Conservation (phyloP, 139 green algal genomes). For the Edaphochlamys debaryana region DNA sequence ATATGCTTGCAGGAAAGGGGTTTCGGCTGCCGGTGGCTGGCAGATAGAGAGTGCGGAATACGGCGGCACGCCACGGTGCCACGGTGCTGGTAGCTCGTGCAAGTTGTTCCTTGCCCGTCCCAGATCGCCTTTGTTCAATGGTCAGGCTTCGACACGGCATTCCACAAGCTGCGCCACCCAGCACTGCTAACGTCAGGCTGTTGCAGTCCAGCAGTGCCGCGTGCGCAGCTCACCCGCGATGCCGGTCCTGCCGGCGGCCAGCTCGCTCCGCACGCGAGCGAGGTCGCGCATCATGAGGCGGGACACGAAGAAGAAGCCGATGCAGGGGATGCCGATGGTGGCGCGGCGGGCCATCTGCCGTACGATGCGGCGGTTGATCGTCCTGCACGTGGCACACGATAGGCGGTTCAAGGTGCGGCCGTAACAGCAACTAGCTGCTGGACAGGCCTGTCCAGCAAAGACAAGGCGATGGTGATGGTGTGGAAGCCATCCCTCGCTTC, state of each 20-base stretch:
- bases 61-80: neutral
- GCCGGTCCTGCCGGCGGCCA: neutral
- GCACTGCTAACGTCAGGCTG: neutral
- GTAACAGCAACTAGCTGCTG: neutral
- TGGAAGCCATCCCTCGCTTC: no score
- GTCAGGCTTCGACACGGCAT: no score
- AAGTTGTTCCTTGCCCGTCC: no score
- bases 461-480: no score
- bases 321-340: slow-evolving; percentile 2
- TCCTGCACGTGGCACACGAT: neutral
- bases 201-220: neutral
- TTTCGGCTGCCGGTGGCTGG: neutral
- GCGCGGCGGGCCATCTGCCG: slow-evolving; percentile 9
- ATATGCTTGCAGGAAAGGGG: neutral
- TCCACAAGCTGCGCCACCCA: neutral
- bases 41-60: neutral
- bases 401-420: neutral
- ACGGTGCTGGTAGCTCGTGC: neutral
- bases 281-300: neutral
- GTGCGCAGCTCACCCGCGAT: neutral
- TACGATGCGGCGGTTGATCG: neutral
- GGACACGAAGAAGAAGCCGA: neutral
- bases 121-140: no score
- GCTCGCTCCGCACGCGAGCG: neutral
- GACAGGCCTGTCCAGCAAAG: neutral